A percentile compares a stretch with the other conserved stretches of the same genome.
These are phyloP conservation scores for Pseudogymnoascus verrucosus DNA, from an alignment of 2,329 filamentous ascomycete species.

Conservation along the genomic window DNA sequence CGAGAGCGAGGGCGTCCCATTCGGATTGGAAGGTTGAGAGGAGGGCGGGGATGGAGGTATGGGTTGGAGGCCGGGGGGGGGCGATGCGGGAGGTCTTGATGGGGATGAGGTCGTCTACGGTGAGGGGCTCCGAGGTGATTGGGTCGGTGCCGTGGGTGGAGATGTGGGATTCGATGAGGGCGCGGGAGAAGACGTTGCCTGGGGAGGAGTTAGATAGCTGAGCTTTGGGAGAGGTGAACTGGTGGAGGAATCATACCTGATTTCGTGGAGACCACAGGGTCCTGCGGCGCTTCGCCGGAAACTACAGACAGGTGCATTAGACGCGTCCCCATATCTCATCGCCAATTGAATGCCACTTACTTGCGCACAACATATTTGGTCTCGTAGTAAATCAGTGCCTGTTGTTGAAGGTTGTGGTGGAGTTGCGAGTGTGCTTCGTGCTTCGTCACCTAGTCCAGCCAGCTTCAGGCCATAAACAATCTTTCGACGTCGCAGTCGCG, in stretches of 20 bases:
- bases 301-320: conserved; percentile 45
- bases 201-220: conserved; percentile 18
- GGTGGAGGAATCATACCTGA: conserved; percentile 58
- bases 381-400: conserved; percentile 1
- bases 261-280: conserved; percentile 90
- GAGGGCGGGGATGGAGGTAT: conserved; percentile 92
- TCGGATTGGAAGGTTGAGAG: conserved; percentile 95
- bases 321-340: conserved; percentile 17
- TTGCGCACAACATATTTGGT: conserved; percentile 55
- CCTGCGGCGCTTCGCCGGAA: conserved; percentile 91
- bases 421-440: conserved; percentile 2
- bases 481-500: conserved; percentile 2
- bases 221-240: conserved; percentile 13
- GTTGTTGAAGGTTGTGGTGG: background rate
- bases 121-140: conserved; percentile 76
- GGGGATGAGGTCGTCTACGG: conserved; percentile 76
- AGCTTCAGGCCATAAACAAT: conserved; percentile 7
- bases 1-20: conserved; percentile 89
- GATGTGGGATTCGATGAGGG: conserved; percentile 91
- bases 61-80: conserved; percentile 70
- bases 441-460: background rate
- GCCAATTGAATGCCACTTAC: conserved; percentile 36
- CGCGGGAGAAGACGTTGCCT: conserved; percentile 91
- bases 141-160: conserved; percentile 89
- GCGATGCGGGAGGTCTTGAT: conserved; percentile 78